These are phyloP conservation scores for Lactarius evosmus DNA, from an alignment of 768 basidiomycete genomes.

Conservation along the genomic window DNA sequence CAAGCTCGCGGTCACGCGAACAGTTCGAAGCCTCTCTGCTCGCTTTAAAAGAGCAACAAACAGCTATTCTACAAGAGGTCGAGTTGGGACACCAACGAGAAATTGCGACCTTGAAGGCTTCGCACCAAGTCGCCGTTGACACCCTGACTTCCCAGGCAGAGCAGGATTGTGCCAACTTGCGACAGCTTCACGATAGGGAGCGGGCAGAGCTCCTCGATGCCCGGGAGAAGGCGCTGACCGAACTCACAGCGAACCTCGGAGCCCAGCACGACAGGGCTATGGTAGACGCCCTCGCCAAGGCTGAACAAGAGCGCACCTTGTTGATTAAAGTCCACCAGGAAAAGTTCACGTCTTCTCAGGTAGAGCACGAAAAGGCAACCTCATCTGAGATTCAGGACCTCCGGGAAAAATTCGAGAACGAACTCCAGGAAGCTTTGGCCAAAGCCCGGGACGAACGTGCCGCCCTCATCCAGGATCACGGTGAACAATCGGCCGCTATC, in stretches of 20 bases:
- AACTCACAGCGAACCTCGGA: slow-evolving; percentile 14
- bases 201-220: slow-evolving; percentile 39
- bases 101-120: slow-evolving; percentile 44
- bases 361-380: slow-evolving; percentile 49
- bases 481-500: slow-evolving; percentile 7
- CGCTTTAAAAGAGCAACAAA: slow-evolving; percentile 54
- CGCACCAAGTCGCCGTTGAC: slow-evolving; percentile 45
- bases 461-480: slow-evolving; percentile 6
- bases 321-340: slow-evolving; percentile 41
- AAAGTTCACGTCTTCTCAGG: slow-evolving; percentile 39
- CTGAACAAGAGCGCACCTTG: slow-evolving; percentile 35
- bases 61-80: slow-evolving; percentile 50
- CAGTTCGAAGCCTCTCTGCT: slow-evolving; percentile 50
- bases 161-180: slow-evolving; percentile 37
- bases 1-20: slow-evolving; percentile 40
- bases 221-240: slow-evolving; percentile 44
- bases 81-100: slow-evolving; percentile 57
- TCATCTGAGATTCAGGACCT: slow-evolving; percentile 7
- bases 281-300: slow-evolving; percentile 27
- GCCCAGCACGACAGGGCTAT: slow-evolving; percentile 22
- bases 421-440: slow-evolving; percentile 11
- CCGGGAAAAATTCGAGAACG: slow-evolving; percentile 10
- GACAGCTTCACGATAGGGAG: slow-evolving; percentile 43
- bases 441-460: slow-evolving; percentile 8
- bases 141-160: slow-evolving; percentile 34